Percentiles rank a stretch among this genome's conserved stretches.
phyloP scores from a whole-genome alignment of 2,329 filamentous ascomycete genomes.

The Calonectria crousiana region DNA sequence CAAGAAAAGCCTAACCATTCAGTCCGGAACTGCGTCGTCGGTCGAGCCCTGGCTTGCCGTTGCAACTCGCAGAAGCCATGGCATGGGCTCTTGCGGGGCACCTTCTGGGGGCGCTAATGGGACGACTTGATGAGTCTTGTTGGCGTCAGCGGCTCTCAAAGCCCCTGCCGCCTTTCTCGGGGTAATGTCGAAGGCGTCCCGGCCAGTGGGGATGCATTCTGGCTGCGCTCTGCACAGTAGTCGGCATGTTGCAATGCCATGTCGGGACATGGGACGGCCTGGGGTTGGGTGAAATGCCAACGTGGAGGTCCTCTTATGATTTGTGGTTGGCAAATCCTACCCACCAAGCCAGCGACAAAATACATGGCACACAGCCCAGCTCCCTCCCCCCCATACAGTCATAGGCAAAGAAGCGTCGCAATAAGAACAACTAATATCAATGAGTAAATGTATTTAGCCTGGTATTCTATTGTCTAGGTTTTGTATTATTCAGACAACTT shows the following conservation, averaged over 20 bases:
- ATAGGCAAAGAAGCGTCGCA: neutral
- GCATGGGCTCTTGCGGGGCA: conserved; percentile 21
- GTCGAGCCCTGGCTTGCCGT: conserved; percentile 16
- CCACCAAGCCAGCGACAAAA: neutral
- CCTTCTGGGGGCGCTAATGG: conserved; percentile 21
- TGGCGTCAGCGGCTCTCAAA: conserved; percentile 30
- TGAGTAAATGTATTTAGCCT: neutral
- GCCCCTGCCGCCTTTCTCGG: conserved; percentile 13
- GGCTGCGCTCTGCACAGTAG: neutral
- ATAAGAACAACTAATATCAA: neutral
- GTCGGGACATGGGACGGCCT: conserved; percentile 18
- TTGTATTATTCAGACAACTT: neutral
- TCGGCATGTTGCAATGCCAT: conserved; percentile 20
- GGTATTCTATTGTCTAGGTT: neutral
- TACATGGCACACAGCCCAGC: conserved; percentile 16
- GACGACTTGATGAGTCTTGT: conserved; percentile 21
- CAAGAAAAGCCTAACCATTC: conserved; percentile 15
- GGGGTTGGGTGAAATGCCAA: neutral
- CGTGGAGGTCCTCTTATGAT: conserved; percentile 8
- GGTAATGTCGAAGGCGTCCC: conserved; percentile 13
- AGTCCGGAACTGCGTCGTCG: conserved; percentile 2
- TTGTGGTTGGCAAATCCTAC: conserved; percentile 31
- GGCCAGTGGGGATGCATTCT: conserved; percentile 1
- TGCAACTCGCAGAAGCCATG: conserved; percentile 14
- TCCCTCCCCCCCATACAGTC: conserved; percentile 24